Percentiles rank a stretch among this genome's conserved stretches.
Evolutionary conservation across 305 asterid genomes (phyloP).

Genomic region (Fraxinus platypoda): DNA sequence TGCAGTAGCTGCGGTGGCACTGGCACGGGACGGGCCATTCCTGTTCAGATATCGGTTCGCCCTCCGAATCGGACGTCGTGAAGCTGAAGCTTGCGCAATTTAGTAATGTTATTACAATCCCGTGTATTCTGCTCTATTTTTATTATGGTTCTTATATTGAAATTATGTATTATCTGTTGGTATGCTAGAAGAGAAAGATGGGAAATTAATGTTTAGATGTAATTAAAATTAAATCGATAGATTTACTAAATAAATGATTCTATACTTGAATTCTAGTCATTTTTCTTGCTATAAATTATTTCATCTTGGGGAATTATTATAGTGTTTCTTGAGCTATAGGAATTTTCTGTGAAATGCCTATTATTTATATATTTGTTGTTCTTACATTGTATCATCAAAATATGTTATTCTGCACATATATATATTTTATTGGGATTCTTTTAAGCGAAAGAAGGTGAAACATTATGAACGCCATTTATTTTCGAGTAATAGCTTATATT

Average conservation of each 20-base stretch:
- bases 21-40: slow-evolving; percentile 90
- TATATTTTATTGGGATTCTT: background rate
- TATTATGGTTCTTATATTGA: background rate
- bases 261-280: slow-evolving; percentile 3
- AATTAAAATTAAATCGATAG: slow-evolving; percentile 15
- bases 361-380: background rate
- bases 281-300: background rate
- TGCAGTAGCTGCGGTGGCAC: slow-evolving; percentile 87
- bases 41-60: slow-evolving; percentile 73
- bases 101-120: background rate
- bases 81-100: slow-evolving; percentile 3
- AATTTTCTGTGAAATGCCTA: background rate
- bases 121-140: slow-evolving; percentile 20
- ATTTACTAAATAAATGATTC: slow-evolving; percentile 26
- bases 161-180: slow-evolving; percentile 18
- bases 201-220: slow-evolving; percentile 30
- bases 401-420: background rate
- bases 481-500: background rate
- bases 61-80: slow-evolving; percentile 50
- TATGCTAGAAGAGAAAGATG: slow-evolving; percentile 26
- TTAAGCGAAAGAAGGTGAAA: background rate
- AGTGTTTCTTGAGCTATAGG: background rate
- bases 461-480: background rate
- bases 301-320: background rate
- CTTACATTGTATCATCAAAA: background rate